A percentile compares a stretch with the other conserved stretches of the same genome.
Evolutionary conservation across 169 alveolate species (phyloP).

Genomic region (Plasmodium blacklocki): DNA sequence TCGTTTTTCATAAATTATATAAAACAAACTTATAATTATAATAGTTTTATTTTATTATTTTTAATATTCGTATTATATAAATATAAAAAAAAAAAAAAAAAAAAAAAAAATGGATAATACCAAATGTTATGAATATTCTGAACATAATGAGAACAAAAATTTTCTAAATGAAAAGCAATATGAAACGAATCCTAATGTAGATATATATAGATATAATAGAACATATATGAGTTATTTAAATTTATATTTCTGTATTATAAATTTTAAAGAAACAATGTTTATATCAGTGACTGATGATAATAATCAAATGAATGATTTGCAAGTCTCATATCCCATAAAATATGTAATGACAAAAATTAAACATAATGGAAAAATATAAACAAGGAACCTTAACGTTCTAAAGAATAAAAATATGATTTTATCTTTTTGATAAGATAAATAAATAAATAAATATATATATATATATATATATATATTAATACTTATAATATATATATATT

Average conservation of each 20-base stretch:
- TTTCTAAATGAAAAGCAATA: background rate
- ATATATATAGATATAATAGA: constrained; percentile 42
- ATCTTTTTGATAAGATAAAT: background rate
- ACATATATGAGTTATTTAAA: constrained; percentile 56
- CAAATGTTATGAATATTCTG: background rate
- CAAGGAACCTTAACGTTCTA: no score
- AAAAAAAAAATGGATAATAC: constrained; percentile 6
- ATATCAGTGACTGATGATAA: constrained; percentile 59
- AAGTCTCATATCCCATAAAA: constrained; percentile 68
- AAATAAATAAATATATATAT: background rate
- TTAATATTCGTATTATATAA: no score
- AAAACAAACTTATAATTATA: no score
- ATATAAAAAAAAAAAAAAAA: background rate
- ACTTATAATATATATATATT: background rate
- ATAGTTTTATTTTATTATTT: no score
- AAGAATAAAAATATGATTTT: no score
- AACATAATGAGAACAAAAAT: background rate
- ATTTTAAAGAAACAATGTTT: constrained; percentile 59
- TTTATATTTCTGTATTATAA: constrained; percentile 29
- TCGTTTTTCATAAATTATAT: no score
- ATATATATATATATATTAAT: background rate
- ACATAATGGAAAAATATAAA: no score
- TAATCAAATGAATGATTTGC: constrained; percentile 48
- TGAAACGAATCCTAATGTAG: background rate
- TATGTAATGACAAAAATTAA: constrained; percentile 20